phyloP scores from a whole-genome alignment of 345 rosid species.

The Erodium maritimum region DNA sequence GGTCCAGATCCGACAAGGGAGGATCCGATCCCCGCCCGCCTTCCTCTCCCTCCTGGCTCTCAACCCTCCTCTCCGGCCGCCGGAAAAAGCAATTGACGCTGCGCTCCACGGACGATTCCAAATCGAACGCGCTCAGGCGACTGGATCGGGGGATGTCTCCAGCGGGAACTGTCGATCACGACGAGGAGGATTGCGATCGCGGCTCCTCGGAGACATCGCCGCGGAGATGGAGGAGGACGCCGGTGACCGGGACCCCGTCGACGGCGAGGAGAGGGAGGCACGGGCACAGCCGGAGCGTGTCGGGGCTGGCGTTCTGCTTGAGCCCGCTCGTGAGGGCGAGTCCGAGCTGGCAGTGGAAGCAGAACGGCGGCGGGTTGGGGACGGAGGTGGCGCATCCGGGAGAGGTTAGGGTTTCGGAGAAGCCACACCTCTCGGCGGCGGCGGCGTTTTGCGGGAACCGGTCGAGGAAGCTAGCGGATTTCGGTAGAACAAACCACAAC shows the following conservation, averaged over 20 bases:
- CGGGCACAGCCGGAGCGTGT: constrained; percentile 19
- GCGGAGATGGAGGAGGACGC: constrained; percentile 25
- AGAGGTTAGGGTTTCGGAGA: constrained; percentile 36
- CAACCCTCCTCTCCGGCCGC: constrained; percentile 32
- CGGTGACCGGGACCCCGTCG: constrained; percentile 17
- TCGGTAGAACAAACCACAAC: constrained; percentile 60
- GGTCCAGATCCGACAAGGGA: constrained; percentile 54
- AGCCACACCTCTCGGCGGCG: constrained; percentile 62
- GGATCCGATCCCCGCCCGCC: constrained; percentile 23
- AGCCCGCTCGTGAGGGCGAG: constrained; percentile 88
- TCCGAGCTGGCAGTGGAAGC: constrained; percentile 51
- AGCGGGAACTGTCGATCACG: constrained; percentile 19
- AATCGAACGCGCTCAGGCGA: constrained; percentile 15
- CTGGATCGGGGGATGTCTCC: constrained; percentile 81
- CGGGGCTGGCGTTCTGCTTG: constrained; percentile 67
- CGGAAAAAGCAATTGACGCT: constrained; percentile 29
- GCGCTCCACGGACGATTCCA: constrained; percentile 23
- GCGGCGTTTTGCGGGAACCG: constrained; percentile 62
- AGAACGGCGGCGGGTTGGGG: constrained; percentile 20
- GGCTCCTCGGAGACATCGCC: constrained; percentile 34
- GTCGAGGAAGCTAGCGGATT: constrained; percentile 82
- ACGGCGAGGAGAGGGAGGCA: constrained; percentile 23
- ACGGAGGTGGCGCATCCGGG: constrained; percentile 39
- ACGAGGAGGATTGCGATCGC: constrained; percentile 28
- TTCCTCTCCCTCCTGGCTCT: constrained; percentile 46